These are phyloP conservation scores for Escovopsis sp. DNA, from an alignment of 2,329 filamentous ascomycete genomes.

Conservation along the genomic window DNA sequence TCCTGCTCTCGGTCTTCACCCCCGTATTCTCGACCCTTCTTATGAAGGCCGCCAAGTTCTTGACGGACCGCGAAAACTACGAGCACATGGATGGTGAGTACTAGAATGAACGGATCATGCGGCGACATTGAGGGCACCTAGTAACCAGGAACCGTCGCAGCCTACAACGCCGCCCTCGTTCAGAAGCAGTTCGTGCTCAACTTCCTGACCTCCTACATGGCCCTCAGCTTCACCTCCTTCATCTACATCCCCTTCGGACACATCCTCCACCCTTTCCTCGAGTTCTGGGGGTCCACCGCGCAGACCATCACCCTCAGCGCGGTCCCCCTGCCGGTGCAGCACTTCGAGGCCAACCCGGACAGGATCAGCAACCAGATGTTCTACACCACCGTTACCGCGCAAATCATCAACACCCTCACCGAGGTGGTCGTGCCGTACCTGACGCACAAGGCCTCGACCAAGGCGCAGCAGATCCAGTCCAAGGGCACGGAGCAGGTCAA, in stretches of 20 bases:
- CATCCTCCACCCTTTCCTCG: constrained; percentile 69
- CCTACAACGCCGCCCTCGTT: constrained; percentile 70
- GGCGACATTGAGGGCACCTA: not conserved
- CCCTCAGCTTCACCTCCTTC: constrained; percentile 84
- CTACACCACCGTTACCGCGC: constrained; percentile 89
- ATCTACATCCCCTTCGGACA: constrained; percentile 87
- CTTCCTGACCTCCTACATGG: constrained; percentile 90
- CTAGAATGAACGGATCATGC: not conserved
- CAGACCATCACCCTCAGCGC: constrained; percentile 63
- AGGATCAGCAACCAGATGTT: constrained; percentile 84
- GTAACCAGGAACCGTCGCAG: constrained; percentile 19
- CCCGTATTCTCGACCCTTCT: constrained; percentile 66
- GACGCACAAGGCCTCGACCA: constrained; percentile 64
- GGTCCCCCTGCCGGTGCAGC: constrained; percentile 47
- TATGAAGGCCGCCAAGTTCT: constrained; percentile 57
- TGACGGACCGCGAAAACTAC: constrained; percentile 85
- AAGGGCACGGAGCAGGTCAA: constrained; percentile 36
- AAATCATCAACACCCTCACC: constrained; percentile 73
- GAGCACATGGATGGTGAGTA: constrained; percentile 57
- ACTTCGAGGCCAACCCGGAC: constrained; percentile 70
- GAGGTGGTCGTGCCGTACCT: constrained; percentile 76
- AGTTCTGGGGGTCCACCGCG: constrained; percentile 64
- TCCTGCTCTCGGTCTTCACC: constrained; percentile 68
- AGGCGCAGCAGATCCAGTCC: constrained; percentile 61
- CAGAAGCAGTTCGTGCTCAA: constrained; percentile 92